phyloP scores from a whole-genome alignment of 805 yeast species.

The Danielia reshetovae region DNA sequence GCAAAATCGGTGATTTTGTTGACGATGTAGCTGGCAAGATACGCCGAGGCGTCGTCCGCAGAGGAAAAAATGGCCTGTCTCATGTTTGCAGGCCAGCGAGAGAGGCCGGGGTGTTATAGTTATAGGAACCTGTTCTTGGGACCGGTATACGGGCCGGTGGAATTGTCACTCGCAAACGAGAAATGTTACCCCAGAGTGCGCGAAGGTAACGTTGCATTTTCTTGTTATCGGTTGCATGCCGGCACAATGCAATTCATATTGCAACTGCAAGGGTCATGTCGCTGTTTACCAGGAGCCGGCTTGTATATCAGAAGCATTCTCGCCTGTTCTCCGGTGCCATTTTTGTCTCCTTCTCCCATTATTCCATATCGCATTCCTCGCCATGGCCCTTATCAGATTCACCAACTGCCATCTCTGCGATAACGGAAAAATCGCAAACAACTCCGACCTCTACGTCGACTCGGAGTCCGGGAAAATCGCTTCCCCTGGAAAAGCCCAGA shows the following conservation, averaged over 20 bases:
- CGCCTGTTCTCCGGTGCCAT: background rate
- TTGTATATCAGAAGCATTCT: too few relatives aligned
- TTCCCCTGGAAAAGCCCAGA: constrained; percentile 8
- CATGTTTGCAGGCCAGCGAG: constrained; percentile 4
- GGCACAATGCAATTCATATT: too few relatives aligned
- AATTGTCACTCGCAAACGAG: too few relatives aligned
- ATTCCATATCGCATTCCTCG: too few relatives aligned
- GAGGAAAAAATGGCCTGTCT: constrained; percentile 25
- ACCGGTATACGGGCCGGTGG: too few relatives aligned
- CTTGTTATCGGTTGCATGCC: too few relatives aligned
- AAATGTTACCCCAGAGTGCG: too few relatives aligned
- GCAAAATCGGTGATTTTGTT: constrained; percentile 38
- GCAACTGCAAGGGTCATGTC: background rate
- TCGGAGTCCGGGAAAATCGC: constrained; percentile 39
- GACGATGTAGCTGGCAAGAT: constrained; percentile 45
- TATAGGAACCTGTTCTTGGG: too few relatives aligned
- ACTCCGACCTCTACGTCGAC: constrained; percentile 43
- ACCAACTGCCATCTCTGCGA: constrained; percentile 44
- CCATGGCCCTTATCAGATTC: too few relatives aligned
- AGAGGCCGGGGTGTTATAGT: too few relatives aligned
- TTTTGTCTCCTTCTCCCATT: background rate
- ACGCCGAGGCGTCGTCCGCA: constrained; percentile 38
- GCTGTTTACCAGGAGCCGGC: too few relatives aligned
- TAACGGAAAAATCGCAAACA: constrained; percentile 30
- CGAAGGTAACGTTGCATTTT: too few relatives aligned